A percentile compares a stretch with the other conserved stretches of the same genome.
Conservation (phyloP, 148 eudicot species). For the Cornus kousa region DNA sequence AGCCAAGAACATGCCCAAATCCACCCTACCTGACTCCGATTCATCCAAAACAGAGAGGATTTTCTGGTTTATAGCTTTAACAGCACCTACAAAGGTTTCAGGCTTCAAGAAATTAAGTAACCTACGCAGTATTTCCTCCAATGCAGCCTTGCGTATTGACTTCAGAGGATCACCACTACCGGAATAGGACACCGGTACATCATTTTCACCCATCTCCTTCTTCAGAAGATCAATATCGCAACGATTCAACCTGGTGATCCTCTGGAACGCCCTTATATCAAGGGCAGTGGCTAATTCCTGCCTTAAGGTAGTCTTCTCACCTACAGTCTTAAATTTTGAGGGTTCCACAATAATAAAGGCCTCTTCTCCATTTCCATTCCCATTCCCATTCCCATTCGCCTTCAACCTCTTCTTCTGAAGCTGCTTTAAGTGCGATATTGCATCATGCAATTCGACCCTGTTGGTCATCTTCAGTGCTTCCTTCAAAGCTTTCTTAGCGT, state of each 20-base stretch:
- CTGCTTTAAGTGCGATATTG: conserved; percentile 86
- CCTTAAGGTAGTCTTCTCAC: conserved; percentile 72
- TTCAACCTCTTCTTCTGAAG: conserved; percentile 86
- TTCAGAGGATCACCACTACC: conserved; percentile 79
- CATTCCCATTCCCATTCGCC: conserved; percentile 72
- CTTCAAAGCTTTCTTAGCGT: conserved; percentile 89
- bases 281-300: conserved; percentile 77
- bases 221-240: conserved; percentile 77
- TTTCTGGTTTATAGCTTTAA: conserved; percentile 83
- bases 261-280: conserved; percentile 85
- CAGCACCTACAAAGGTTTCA: conserved; percentile 89
- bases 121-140: conserved; percentile 72
- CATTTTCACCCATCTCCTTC: conserved; percentile 71
- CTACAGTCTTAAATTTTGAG: conserved; percentile 63
- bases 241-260: conserved; percentile 73
- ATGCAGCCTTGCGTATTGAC: conserved; percentile 80
- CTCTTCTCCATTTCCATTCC: conserved; percentile 66
- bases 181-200: conserved; percentile 78
- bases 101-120: conserved; percentile 85
- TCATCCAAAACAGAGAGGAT: conserved; percentile 79
- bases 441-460: conserved; percentile 94
- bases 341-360: conserved; percentile 60
- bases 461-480: conserved; percentile 98
- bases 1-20: conserved; percentile 94
- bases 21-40: conserved; percentile 75